Percentiles rank a stretch among this genome's conserved stretches.
phyloP scores from a whole-genome alignment of 805 yeast species.

The Barnettozyma salicaria region DNA sequence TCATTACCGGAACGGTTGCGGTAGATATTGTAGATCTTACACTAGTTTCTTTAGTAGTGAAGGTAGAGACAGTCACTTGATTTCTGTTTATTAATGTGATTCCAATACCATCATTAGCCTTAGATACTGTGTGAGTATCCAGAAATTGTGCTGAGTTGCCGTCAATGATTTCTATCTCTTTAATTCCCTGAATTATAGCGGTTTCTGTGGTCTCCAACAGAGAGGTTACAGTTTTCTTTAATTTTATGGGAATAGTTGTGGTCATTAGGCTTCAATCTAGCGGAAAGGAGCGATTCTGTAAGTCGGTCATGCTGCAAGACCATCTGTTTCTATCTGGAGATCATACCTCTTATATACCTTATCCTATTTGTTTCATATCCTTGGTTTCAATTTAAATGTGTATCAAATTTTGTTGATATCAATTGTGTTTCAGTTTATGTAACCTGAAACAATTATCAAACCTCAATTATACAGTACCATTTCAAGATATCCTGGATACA shows the following conservation, averaged over 20 bases:
- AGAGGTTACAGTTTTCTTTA: conserved; percentile 5
- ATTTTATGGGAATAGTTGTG: conserved; percentile 5
- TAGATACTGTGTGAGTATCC: background rate
- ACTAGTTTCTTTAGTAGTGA: conserved; percentile 5
- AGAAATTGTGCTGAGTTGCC: too few species aligned
- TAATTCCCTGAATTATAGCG: conserved; percentile 11
- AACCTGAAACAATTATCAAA: background rate
- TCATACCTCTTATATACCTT: too few species aligned
- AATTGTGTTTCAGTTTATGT: conserved; percentile 1
- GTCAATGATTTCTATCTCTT: conserved; percentile 9
- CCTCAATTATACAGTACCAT: too few species aligned
- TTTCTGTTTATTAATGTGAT: conserved; percentile 4
- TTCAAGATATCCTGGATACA: too few species aligned
- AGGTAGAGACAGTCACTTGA: conserved; percentile 5
- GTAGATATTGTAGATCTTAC: background rate
- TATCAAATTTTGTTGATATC: conserved; percentile 3
- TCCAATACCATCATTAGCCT: background rate
- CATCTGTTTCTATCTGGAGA: too few species aligned
- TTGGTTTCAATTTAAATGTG: conserved; percentile 3
- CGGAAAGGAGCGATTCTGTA: too few species aligned
- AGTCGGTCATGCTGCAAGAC: too few species aligned
- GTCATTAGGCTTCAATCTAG: too few species aligned
- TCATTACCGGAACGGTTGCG: background rate
- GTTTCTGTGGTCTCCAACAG: conserved; percentile 8
- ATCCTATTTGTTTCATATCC: background rate